These are phyloP conservation scores for Leccinum fallax DNA, from an alignment of 1,284 basidiomycete species.

Conservation along the genomic window DNA sequence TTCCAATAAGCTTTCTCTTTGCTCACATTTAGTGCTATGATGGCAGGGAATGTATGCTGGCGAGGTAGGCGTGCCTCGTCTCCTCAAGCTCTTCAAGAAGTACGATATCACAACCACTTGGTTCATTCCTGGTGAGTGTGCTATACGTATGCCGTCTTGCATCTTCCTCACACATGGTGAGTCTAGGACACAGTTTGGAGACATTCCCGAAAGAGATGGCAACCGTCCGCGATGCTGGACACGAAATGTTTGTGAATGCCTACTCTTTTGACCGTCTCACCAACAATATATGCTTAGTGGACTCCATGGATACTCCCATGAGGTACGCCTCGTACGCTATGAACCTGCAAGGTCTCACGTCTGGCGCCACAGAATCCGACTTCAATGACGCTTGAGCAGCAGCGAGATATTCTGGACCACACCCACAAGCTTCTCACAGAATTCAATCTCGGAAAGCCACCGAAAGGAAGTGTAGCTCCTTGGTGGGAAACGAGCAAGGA, in stretches of 20 bases:
- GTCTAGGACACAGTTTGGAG: constrained; percentile 66
- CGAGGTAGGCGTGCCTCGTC: constrained; percentile 68
- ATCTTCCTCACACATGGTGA: background rate
- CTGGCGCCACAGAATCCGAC: constrained; percentile 54
- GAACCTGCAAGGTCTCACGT: background rate
- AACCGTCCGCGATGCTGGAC: constrained; percentile 66
- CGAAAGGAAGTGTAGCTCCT: constrained; percentile 69
- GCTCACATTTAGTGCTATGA: background rate
- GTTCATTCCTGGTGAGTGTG: constrained; percentile 66
- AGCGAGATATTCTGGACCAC: constrained; percentile 71
- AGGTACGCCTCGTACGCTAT: constrained; percentile 39
- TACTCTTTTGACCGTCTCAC: background rate
- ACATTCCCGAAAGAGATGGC: constrained; percentile 70
- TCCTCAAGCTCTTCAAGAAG: constrained; percentile 75
- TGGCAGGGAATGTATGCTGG: constrained; percentile 69
- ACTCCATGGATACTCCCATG: constrained; percentile 77
- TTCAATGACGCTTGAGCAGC: constrained; percentile 65
- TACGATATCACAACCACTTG: constrained; percentile 68
- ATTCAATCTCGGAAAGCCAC: constrained; percentile 70
- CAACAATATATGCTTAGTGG: constrained; percentile 44
- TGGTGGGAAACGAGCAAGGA: constrained; percentile 83
- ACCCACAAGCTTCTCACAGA: constrained; percentile 67
- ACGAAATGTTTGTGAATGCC: constrained; percentile 54
- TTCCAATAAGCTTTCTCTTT: background rate
- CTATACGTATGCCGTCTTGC: background rate